phyloP scores from a whole-genome alignment of 768 basidiomycete species.

The Rhizopogon vesiculosus region DNA sequence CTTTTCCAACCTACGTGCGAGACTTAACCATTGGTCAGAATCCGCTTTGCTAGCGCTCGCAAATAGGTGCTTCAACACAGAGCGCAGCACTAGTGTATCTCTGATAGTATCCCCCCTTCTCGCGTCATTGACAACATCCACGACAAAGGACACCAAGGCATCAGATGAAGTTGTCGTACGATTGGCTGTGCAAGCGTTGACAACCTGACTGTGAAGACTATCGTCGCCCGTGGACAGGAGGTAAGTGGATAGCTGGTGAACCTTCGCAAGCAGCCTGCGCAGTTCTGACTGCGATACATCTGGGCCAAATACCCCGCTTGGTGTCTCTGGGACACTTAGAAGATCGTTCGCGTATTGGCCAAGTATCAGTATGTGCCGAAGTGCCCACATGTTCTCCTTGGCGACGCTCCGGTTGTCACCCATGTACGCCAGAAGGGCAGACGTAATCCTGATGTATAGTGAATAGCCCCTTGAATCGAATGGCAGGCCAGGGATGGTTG shows the following conservation, averaged over 20 bases:
- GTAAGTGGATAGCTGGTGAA: conserved; percentile 58
- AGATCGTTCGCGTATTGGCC: conserved; percentile 60
- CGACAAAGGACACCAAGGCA: conserved; percentile 23
- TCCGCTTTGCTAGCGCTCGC: conserved; percentile 58
- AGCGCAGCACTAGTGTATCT: conserved; percentile 55
- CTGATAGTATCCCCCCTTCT: conserved; percentile 40
- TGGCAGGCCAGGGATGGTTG: conserved; percentile 5
- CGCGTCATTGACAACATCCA: conserved; percentile 27
- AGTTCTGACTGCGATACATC: conserved; percentile 30
- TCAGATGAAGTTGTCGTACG: conserved; percentile 14
- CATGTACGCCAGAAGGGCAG: conserved; percentile 52
- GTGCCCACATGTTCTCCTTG: conserved; percentile 54
- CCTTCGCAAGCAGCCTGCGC: conserved; percentile 38
- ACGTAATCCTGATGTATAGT: conserved; percentile 57
- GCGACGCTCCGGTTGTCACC: conserved; percentile 56
- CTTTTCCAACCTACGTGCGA: conserved; percentile 62
- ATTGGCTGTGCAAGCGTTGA: conserved; percentile 29
- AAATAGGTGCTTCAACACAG: conserved; percentile 56
- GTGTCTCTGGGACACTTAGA: conserved; percentile 43
- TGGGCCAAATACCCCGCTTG: conserved; percentile 44
- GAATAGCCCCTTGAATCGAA: conserved; percentile 47
- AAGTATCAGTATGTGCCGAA: conserved; percentile 67
- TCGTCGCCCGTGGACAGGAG: conserved; percentile 45
- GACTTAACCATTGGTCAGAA: conserved; percentile 70
- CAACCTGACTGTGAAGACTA: conserved; percentile 44